Evolutionary conservation across 78 protist genomes (phyloP), one percentile per base, ranked within the genome.

Genomic region (Neovahlkampfia damariscottae): DNA sequence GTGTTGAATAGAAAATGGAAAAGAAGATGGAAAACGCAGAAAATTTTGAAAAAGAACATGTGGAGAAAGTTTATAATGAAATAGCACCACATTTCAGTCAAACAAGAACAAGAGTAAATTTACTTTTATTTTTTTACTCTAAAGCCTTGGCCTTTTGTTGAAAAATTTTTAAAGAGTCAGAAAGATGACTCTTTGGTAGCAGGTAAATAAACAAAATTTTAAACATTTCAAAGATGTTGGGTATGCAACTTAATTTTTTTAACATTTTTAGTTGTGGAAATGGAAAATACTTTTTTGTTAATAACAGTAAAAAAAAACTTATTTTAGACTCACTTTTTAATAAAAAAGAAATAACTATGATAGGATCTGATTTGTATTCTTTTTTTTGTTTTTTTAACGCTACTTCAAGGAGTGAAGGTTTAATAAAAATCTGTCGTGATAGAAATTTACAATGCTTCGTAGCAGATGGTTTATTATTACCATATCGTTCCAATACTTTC

Each of bases 211-310:
- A n/a, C n/a, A n/a, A n/a, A n/a, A n/a, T n/a, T n/a, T n/a, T n/a
- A n/a, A n/a, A n/a, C n/a, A n/a, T n/a, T n/a, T n/a, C n/a, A n/a
- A n/a, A n/a, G n/a, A n/a, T n/a, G n/a, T n/a, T n/a, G n/a, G n/a
- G n/a, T n/a, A n/a, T n/a, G n/a, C n/a, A n/a, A n/a, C n/a, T n/a
- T n/a, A n/a, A n/a, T n/a, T n/a, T n/a, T n/a, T n/a, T n/a, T n/a
- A n/a, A n/a, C n/a, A n/a, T n/a, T n/a, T 84, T 81, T 29, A 85
- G 88, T 31, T 84, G 88, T 38, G 88, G 88, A 19, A 84, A 84
- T 76, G 88, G 88, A 34, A 84, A 84, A 58, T 84, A 84, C 38
- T 38, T 84, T 7, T 59, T 59, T 3, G 40, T 84, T 5, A 84
- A 84, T 70, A n/a, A n/a, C n/a, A n/a, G n/a, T n/a, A n/a, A n/a